Evolutionary conservation across 2,329 filamentous ascomycete species (phyloP).

Genomic region (Cytospora paraplurivora): DNA sequence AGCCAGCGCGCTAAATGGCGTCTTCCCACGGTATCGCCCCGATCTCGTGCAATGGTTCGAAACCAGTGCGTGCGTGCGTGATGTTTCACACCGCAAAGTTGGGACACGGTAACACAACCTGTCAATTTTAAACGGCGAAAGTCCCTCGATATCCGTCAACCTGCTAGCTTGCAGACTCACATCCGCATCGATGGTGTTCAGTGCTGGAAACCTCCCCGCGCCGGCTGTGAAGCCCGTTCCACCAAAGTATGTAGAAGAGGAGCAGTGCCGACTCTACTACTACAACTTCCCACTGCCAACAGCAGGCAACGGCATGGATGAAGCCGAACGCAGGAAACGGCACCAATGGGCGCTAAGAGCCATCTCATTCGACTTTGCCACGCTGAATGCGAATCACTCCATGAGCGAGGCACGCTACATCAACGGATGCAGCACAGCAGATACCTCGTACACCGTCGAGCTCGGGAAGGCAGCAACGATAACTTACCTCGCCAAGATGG

Average conservation of each 20-base stretch:
- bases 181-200: slow-evolving; percentile 65
- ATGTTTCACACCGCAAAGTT: slow-evolving; percentile 75
- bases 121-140: slow-evolving; percentile 33
- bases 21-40: slow-evolving; percentile 65
- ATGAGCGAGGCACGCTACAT: slow-evolving; percentile 63
- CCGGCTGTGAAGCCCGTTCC: slow-evolving; percentile 47
- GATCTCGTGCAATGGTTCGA: slow-evolving; percentile 65
- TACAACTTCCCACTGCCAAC: slow-evolving; percentile 58
- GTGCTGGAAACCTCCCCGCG: slow-evolving; percentile 61
- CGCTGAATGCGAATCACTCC: slow-evolving; percentile 53
- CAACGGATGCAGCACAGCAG: slow-evolving; percentile 66
- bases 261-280: slow-evolving; percentile 71
- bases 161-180: slow-evolving; percentile 69
- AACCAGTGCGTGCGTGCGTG: slow-evolving; percentile 66
- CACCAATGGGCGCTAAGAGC: slow-evolving; percentile 66
- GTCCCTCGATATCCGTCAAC: slow-evolving; percentile 51
- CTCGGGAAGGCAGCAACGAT: slow-evolving; percentile 68
- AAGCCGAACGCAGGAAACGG: slow-evolving; percentile 45
- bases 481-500: slow-evolving; percentile 64
- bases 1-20: slow-evolving; percentile 64
- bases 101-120: slow-evolving; percentile 49
- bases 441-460: slow-evolving; percentile 58
- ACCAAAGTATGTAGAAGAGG: slow-evolving; percentile 52
- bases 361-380: slow-evolving; percentile 70
- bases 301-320: slow-evolving; percentile 8